Percentiles rank a stretch among this genome's conserved stretches.
These are phyloP conservation scores for Polytrichum formosum DNA, from an alignment of 225 moss, liverwort and hornwort genomes.

Conservation along the genomic window DNA sequence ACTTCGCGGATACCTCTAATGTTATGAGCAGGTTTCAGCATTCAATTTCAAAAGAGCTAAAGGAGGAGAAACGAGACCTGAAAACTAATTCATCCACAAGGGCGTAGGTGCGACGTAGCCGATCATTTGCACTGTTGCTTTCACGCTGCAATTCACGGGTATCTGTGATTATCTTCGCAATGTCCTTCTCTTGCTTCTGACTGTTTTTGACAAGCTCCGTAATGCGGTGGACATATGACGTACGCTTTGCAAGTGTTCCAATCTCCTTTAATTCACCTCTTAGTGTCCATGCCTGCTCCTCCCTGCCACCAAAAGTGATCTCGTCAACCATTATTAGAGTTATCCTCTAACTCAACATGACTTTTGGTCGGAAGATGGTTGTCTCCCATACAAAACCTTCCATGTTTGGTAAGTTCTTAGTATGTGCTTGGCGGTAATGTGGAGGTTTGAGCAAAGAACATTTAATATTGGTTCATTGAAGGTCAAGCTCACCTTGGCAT, in stretches of 20 bases:
- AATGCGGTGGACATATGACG: conserved; percentile 80
- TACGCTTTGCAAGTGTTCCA: conserved; percentile 57
- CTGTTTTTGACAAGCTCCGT: conserved; percentile 98
- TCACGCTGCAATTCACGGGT: conserved; percentile 88
- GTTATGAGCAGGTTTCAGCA: no score
- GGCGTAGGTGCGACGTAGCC: conserved; percentile 84
- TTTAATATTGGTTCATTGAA: no score
- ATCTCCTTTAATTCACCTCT: conserved; percentile 37
- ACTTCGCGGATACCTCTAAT: no score
- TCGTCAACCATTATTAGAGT: no score
- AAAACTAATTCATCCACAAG: conserved; percentile 93
- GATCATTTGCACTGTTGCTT: conserved; percentile 80
- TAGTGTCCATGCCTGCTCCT: conserved; percentile 43
- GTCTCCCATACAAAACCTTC: no score
- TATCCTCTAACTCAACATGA: no score
- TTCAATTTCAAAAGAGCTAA: not conserved
- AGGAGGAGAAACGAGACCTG: conserved; percentile 23
- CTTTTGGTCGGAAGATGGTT: no score
- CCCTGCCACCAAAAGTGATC: conserved; percentile 11
- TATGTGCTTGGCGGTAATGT: no score
- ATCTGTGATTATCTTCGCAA: conserved; percentile 79
- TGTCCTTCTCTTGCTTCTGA: conserved; percentile 96
- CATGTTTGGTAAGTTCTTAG: no score
- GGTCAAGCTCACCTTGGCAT: no score
- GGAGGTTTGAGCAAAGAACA: no score